phyloP scores from a whole-genome alignment of 495 filamentous ascomycete species.

The Aspergillus indologenus region DNA sequence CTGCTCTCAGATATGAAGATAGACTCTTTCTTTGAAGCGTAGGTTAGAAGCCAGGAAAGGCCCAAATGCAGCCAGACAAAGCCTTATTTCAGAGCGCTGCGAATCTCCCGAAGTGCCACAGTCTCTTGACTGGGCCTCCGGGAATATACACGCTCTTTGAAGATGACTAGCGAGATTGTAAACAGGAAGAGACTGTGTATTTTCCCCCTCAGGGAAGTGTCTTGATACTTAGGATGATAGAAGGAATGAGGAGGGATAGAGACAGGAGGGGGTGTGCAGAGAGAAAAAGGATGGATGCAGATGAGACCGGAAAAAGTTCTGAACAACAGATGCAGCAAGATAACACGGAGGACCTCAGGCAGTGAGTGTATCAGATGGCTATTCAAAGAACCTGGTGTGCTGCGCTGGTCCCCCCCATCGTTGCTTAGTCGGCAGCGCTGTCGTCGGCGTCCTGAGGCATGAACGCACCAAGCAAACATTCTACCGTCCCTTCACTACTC shows the following conservation, averaged over 20 bases:
- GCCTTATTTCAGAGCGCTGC: neutral
- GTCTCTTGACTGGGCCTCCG: neutral
- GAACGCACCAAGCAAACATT: neutral
- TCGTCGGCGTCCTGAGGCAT: neutral
- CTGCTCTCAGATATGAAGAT: too few species aligned
- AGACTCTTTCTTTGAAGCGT: too few species aligned
- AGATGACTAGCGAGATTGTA: neutral
- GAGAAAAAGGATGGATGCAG: neutral
- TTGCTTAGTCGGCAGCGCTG: neutral
- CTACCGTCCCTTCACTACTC: neutral
- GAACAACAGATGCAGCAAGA: neutral
- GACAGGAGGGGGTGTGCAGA: neutral
- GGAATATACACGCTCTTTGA: neutral
- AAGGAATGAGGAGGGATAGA: neutral
- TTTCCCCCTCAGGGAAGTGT: neutral
- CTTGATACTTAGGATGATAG: neutral
- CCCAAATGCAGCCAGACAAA: neutral
- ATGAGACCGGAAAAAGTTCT: neutral
- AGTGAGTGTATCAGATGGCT: neutral
- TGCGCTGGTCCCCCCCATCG: neutral
- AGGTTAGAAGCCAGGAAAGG: neutral
- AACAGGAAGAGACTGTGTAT: neutral
- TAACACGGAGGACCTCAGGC: neutral
- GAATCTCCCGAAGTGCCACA: neutral
- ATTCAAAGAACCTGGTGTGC: neutral